Conservation (phyloP, 1,139 yeast genomes). For the Sugiyamaella xylanicola region DNA sequence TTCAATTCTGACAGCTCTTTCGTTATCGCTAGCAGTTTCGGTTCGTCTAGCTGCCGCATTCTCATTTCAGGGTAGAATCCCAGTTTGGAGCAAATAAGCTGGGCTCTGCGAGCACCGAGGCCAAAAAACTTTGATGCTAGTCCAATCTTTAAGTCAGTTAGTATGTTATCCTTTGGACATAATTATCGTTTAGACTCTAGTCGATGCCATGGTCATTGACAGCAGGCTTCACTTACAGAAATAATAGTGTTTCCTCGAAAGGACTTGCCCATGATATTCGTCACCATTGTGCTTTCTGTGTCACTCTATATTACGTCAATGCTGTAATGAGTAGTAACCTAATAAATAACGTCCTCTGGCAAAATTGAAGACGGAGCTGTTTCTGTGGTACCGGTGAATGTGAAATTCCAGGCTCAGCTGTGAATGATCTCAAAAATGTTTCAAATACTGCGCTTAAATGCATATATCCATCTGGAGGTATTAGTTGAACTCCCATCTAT, state of each 20-base stretch:
- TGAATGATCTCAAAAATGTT: background rate
- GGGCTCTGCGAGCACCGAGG: conserved; percentile 74
- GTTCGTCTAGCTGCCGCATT: conserved; percentile 89
- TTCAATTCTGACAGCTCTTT: conserved; percentile 83
- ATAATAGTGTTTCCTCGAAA: conserved; percentile 46
- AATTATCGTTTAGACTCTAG: background rate
- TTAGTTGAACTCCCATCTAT: background rate
- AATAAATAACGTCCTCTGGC: background rate
- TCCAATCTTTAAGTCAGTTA: conserved; percentile 55
- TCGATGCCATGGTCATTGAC: too few relatives aligned
- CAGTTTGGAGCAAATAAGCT: conserved; percentile 76
- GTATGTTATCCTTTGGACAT: background rate
- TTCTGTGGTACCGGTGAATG: too few relatives aligned
- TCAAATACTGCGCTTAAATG: background rate
- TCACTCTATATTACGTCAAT: too few relatives aligned
- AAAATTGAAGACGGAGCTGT: too few relatives aligned
- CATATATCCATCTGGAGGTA: background rate
- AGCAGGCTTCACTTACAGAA: conserved; percentile 37
- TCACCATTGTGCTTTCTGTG: conserved; percentile 42
- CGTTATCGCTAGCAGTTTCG: conserved; percentile 80
- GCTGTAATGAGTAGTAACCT: too few relatives aligned
- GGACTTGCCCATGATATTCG: conserved; percentile 46
- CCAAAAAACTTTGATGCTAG: conserved; percentile 84
- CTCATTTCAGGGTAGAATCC: conserved; percentile 93
- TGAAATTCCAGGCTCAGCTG: too few relatives aligned